Percentiles rank a stretch among this genome's conserved stretches.
Evolutionary conservation across 1,284 basidiomycete genomes (phyloP).

Genomic region (Somion occarium): DNA sequence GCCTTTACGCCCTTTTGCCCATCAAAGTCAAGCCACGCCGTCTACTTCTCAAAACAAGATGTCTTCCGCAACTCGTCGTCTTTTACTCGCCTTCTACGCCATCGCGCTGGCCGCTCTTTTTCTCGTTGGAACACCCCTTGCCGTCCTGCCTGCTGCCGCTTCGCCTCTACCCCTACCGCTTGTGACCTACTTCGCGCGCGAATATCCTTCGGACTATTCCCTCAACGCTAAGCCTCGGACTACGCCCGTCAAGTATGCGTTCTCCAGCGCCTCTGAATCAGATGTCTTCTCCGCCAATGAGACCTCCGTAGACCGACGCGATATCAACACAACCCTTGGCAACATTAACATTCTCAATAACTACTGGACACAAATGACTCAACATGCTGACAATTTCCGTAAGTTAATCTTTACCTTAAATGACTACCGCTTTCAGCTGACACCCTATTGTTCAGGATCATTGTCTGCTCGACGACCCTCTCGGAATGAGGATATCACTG

Average conservation of each 20-base stretch:
- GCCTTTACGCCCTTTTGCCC: conserved; percentile 11
- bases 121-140: conserved; percentile 18
- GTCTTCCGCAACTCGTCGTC: conserved; percentile 34
- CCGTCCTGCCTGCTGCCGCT: conserved; percentile 18
- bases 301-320: conserved; percentile 7
- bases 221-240: not conserved
- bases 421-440: not conserved
- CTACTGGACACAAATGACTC: conserved; percentile 19
- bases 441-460: not conserved
- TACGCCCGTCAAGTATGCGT: not conserved
- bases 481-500: conserved; percentile 20
- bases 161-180: conserved; percentile 30
- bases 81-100: conserved; percentile 33
- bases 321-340: conserved; percentile 16
- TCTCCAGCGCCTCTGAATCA: not conserved
- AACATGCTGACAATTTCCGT: conserved; percentile 25
- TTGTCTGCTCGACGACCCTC: not conserved
- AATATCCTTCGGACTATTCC: conserved; percentile 9
- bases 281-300: not conserved
- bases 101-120: conserved; percentile 33
- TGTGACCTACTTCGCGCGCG: conserved; percentile 4
- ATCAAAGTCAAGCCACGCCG: conserved; percentile 8
- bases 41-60: conserved; percentile 20
- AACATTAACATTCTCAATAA: conserved; percentile 22
- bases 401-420: conserved; percentile 7